Conservation (phyloP, 129 eudicot species). For the Centella asiatica region DNA sequence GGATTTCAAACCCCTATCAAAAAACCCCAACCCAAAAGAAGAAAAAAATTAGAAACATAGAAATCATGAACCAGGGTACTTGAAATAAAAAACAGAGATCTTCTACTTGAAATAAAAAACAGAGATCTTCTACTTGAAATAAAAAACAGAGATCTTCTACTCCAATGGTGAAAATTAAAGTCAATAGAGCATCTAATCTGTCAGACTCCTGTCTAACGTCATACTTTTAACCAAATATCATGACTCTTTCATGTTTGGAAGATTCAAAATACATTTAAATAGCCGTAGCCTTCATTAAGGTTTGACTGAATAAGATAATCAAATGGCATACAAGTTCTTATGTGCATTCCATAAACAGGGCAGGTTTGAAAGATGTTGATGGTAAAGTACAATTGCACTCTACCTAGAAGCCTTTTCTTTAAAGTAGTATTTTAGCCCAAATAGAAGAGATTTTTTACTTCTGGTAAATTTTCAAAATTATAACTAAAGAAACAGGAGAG, state of each 20-base stretch:
- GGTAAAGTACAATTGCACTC: not conserved
- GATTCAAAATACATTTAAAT: not conserved
- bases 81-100: too few species aligned
- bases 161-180: not conserved
- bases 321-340: too few species aligned
- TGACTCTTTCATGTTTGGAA: too few species aligned
- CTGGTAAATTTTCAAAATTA: not conserved
- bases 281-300: not conserved
- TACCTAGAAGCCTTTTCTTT: not conserved
- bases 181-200: not conserved
- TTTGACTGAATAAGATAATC: not conserved
- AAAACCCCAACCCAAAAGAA: not conserved
- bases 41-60: not conserved
- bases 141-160: too few species aligned
- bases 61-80: too few species aligned
- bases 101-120: too few species aligned
- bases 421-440: not conserved
- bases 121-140: too few species aligned
- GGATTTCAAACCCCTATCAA: not conserved
- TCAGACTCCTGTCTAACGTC: not conserved
- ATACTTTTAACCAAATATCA: not conserved
- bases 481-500: slow-evolving; percentile 1
- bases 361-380: too few species aligned
- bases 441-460: not conserved
- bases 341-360: too few species aligned